Conservation (phyloP, 179 eudicot genomes). For the Heliamphora pulchella region DNA sequence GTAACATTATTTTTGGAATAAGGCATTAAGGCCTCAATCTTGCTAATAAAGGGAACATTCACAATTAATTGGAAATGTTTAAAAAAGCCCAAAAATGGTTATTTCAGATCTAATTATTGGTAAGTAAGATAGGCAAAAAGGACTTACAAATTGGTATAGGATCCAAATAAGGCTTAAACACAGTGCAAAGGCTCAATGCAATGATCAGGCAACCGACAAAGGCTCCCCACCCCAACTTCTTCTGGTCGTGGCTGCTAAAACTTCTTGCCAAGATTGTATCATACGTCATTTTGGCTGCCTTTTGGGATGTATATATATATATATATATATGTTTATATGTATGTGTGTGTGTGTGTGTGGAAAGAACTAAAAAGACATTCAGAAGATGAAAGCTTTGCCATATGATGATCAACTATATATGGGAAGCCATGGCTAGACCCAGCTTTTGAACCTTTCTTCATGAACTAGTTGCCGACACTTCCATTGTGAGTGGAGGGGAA, state of each 20-base stretch:
- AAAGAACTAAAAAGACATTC: background rate
- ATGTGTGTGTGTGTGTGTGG: background rate
- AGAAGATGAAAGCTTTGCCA: background rate
- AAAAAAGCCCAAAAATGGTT: background rate
- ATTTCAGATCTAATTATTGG: background rate
- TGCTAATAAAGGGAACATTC: too few species aligned
- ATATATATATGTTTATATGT: too few species aligned
- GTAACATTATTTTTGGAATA: too few species aligned
- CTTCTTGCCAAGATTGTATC: conserved; percentile 19
- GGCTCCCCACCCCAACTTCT: conserved; percentile 23
- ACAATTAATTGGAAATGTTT: too few species aligned
- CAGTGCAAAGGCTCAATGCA: conserved; percentile 16
- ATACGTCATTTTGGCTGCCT: conserved; percentile 11
- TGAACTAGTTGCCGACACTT: conserved; percentile 7
- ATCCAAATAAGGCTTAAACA: conserved; percentile 24
- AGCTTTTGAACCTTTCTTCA: background rate
- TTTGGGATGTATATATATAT: background rate
- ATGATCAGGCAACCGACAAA: conserved; percentile 18
- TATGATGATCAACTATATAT: background rate
- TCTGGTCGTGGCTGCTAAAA: conserved; percentile 21
- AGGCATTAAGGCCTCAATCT: too few species aligned
- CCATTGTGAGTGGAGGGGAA: background rate
- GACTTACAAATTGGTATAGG: conserved; percentile 24
- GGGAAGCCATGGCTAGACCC: background rate
- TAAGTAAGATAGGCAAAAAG: background rate